A percentile compares a stretch with the other conserved stretches of the same genome.
phyloP scores from a whole-genome alignment of 164 flowering plant genomes.

The Malania oleifera region DNA sequence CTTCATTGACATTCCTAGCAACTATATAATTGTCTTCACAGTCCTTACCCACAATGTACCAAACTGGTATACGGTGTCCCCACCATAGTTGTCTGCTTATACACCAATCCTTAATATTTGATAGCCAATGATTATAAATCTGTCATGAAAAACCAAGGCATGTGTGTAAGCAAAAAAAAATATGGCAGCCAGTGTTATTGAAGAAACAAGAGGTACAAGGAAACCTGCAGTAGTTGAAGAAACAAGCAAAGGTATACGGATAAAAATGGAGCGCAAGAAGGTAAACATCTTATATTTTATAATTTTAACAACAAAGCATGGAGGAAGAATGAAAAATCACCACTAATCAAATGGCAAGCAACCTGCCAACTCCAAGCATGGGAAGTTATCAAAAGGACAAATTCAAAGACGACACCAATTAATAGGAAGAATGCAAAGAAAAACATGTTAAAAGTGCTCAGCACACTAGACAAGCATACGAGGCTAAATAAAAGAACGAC shows the following conservation, averaged over 20 bases:
- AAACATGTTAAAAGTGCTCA: too few species aligned
- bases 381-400: conserved; percentile 3
- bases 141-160: conserved; percentile 20
- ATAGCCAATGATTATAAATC: conserved; percentile 94
- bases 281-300: too few species aligned
- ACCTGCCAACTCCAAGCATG: not conserved
- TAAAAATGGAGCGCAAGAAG: not conserved
- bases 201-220: too few species aligned
- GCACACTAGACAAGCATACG: not conserved
- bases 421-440: not conserved
- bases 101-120: conserved; percentile 93
- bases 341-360: not conserved
- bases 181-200: not conserved
- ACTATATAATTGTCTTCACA: conserved; percentile 87
- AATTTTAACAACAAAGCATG: not conserved
- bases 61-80: conserved; percentile 98
- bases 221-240: not conserved
- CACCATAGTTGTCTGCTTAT: conserved; percentile 99
- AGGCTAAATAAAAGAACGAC: not conserved
- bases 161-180: not conserved
- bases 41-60: conserved; percentile 84
- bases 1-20: conserved; percentile 70
- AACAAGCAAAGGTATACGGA: not conserved
- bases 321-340: not conserved
- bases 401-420: not conserved